Base-by-base conservation (phyloP, 805 yeast genomes). In the Blastobotrys chiropterorum region DNA sequence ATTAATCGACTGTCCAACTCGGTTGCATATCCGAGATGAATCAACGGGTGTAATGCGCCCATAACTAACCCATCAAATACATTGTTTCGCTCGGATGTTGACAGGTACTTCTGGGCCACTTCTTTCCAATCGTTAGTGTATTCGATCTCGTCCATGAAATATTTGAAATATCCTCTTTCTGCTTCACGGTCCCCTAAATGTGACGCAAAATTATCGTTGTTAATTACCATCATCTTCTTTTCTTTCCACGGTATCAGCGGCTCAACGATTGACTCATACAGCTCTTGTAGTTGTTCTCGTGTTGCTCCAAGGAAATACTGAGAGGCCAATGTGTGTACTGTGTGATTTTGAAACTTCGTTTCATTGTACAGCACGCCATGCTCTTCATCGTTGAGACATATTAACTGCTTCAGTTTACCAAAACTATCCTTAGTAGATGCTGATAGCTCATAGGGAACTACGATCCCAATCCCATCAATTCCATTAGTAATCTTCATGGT, bases 231-330 rank as follows among this genome's bases (percentile, higher is more conserved):
- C n/a, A n/a, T n/a, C n/a, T n/a, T n/a, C n/a, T n/a, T n/a, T n/a
- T n/a, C n/a, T n/a, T n/a, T n/a, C n/a, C n/a, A n/a, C n/a, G n/a
- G n/a, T n/a, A n/a, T n/a, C n/a, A n/a, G n/a, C n/a, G n/a, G n/a
- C n/a, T n/a, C n/a, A n/a, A n/a, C n/a, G n/a, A n/a, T n/a, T n/a
- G n/a, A n/a, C n/a, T n/a, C n/a, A n/a, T n/a, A n/a, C n/a, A n/a
- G n/a, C n/a, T n/a, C 56, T 3, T 58, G 51, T 31, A 72, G 56
- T 20, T 62, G 62, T 14, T 53, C 53, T 0, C 70, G 59, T 1
- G 59, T 44, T 2, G 71, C 73, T 1, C 75, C 75, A 11, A 72
- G 57, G 39, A 49, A 64, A 50, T 60, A 72, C 1, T 70, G 70
- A 1, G 73, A 62, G 2, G 61, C 59, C n/a, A 72, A 11, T 3